Percentiles rank a stretch among this genome's conserved stretches.
Conservation (phyloP, 805 yeast genomes). For the Lachancea sp. region DNA sequence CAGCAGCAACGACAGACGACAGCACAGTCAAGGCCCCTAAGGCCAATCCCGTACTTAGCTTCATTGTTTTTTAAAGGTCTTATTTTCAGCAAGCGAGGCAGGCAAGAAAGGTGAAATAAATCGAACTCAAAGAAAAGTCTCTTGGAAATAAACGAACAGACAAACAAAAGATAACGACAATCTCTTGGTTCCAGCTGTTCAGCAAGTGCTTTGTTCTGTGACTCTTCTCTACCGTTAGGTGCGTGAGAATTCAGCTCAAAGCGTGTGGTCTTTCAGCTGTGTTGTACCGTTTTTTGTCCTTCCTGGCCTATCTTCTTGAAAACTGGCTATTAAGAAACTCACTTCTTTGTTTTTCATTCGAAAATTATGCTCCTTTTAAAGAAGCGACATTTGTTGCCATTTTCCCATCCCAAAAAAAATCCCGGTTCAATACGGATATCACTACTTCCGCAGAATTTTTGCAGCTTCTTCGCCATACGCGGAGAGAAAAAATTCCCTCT, state of each 20-base stretch:
- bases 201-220: too few species aligned
- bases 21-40: constrained; percentile 37
- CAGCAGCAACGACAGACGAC: constrained; percentile 29
- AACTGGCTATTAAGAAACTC: not conserved
- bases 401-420: not conserved
- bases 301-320: constrained; percentile 3
- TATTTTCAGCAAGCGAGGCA: not conserved
- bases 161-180: too few species aligned
- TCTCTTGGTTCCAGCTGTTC: too few species aligned
- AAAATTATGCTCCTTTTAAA: constrained; percentile 4
- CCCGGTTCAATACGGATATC: constrained; percentile 1
- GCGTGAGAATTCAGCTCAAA: not conserved
- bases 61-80: constrained; percentile 30
- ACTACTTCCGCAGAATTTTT: not conserved
- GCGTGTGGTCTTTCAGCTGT: constrained; percentile 5
- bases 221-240: too few species aligned
- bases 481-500: constrained; percentile 1
- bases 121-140: not conserved
- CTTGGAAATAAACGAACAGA: too few species aligned
- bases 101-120: not conserved
- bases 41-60: constrained; percentile 35
- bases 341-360: not conserved
- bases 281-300: constrained; percentile 4
- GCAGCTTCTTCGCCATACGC: not conserved
- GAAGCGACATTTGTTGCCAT: constrained; percentile 1